Base-by-base conservation (phyloP, 2,329 filamentous ascomycete species). In the Xenoacremonium recifei region DNA sequence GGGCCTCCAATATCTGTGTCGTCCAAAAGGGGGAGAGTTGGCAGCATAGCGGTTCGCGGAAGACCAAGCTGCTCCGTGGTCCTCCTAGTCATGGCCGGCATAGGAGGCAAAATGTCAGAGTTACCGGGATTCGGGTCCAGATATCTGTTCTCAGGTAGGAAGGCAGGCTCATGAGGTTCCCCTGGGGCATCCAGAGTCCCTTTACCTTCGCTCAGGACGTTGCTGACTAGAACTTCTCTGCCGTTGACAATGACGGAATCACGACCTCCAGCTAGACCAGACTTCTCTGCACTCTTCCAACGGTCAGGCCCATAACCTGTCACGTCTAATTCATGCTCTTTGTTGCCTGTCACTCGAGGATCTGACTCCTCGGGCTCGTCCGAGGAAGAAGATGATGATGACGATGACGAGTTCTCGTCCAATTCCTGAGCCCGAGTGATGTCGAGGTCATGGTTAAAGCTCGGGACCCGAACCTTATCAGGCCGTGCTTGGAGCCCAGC, bases 1-100 rank as follows among this genome's bases (percentile, higher is more conserved):
- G 88, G 86, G 1, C 86, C 88, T 21, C 87, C 85, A 58, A 89
- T 92, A 57, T 95, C 90, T 5, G 84, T 86, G 56, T 96, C 91
- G 54, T 91, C 89, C 12, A 74, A 71, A 3, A 77, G 59, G 4
- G 88, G 87, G 4, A 93, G 69, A 3, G 82, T 73, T 12, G 87
- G 85, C 9, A 91, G 72, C 58, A 89, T 84, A 19, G 80, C 85
- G 7, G 84, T 71, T 35, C 80, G 76, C 11, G 82, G 76, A n/a
- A 89, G 68, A 0, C 84, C 85, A 6, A 88, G 68, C 52, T 84
- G 77, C n/a, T 78, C 72, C 2, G 82, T 87, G 21, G 80, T 82
- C 51, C 80, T 74, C 27, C 82, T 75, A 37, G 77, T 70, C 4
- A 82, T 58, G 2, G 69, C 65, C 5, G 80, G 79, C 45, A 74